Conservation (phyloP, 805 yeast species). For the Spathaspora girioi region DNA sequence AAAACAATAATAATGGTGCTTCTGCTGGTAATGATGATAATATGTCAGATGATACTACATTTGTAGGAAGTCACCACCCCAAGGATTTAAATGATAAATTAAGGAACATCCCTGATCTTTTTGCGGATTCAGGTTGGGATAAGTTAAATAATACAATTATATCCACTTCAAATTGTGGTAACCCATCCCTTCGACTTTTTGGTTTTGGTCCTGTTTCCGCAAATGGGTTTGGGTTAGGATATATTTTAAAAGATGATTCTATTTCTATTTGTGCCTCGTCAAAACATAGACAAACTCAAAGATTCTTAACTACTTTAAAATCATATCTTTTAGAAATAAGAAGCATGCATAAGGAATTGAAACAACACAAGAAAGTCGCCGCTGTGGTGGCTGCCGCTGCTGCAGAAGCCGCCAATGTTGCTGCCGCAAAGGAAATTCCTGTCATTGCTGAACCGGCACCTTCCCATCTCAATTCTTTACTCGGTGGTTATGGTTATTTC, state of each 20-base stretch:
- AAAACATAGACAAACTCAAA: slow-evolving; percentile 56
- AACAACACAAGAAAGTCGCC: slow-evolving; percentile 1
- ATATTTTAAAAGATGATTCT: slow-evolving; percentile 49
- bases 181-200: slow-evolving; percentile 54
- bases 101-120: slow-evolving; percentile 57
- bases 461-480: slow-evolving; percentile 28
- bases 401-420: not conserved
- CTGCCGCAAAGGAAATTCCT: not conserved
- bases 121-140: slow-evolving; percentile 88
- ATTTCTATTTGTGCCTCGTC: slow-evolving; percentile 53
- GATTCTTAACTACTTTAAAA: slow-evolving; percentile 51
- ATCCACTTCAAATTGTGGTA: slow-evolving; percentile 62
- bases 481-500: slow-evolving; percentile 61
- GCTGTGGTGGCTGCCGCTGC: slow-evolving; percentile 1
- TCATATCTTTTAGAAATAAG: slow-evolving; percentile 47
- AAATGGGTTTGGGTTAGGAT: slow-evolving; percentile 58
- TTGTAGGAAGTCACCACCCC: slow-evolving; percentile 10
- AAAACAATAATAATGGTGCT: not conserved
- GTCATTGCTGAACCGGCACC: slow-evolving; percentile 14
- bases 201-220: slow-evolving; percentile 61
- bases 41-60: slow-evolving; percentile 15
- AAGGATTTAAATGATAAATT: not conserved
- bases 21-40: slow-evolving; percentile 1
- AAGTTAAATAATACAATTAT: slow-evolving; percentile 73
- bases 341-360: slow-evolving; percentile 11